A percentile compares a stretch with the other conserved stretches of the same genome.
phyloP scores from a whole-genome alignment of 495 filamentous ascomycete species.

The Hyaloscypha bicolor region DNA sequence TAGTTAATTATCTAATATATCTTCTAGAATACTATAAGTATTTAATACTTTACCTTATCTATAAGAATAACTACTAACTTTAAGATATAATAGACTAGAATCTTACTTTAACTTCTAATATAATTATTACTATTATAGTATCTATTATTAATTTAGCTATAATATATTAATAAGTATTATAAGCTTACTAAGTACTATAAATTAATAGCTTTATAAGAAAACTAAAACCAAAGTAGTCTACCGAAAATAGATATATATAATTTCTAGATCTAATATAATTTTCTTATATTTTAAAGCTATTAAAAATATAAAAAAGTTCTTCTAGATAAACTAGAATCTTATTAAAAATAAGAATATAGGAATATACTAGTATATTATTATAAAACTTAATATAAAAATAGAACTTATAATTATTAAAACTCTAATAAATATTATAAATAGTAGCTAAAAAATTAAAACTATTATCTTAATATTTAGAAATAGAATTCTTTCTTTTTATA shows the following conservation, averaged over 20 bases:
- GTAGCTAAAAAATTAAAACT: slow-evolving; percentile 34
- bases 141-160: too few relatives aligned
- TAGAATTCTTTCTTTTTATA: slow-evolving; percentile 50
- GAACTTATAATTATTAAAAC: not conserved
- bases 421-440: not conserved
- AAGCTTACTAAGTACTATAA: slow-evolving; percentile 4
- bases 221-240: not conserved
- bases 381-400: slow-evolving; percentile 29
- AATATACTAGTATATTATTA: slow-evolving; percentile 28
- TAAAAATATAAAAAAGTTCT: slow-evolving; percentile 29
- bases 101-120: too few relatives aligned
- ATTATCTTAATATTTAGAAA: slow-evolving; percentile 39
- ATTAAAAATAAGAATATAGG: slow-evolving; percentile 27
- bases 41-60: too few relatives aligned
- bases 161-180: too few relatives aligned
- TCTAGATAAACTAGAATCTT: slow-evolving; percentile 31
- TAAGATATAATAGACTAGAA: too few relatives aligned
- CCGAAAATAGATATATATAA: slow-evolving; percentile 4
- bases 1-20: not conserved
- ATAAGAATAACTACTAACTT: too few relatives aligned
- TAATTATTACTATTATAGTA: too few relatives aligned
- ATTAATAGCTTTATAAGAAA: not conserved
- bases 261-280: slow-evolving; percentile 1
- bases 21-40: not conserved
- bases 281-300: slow-evolving; percentile 18